A percentile compares a stretch with the other conserved stretches of the same genome.
These are phyloP conservation scores for Ceratocystis papillata DNA, from an alignment of 2,329 filamentous ascomycete species.

Conservation along the genomic window DNA sequence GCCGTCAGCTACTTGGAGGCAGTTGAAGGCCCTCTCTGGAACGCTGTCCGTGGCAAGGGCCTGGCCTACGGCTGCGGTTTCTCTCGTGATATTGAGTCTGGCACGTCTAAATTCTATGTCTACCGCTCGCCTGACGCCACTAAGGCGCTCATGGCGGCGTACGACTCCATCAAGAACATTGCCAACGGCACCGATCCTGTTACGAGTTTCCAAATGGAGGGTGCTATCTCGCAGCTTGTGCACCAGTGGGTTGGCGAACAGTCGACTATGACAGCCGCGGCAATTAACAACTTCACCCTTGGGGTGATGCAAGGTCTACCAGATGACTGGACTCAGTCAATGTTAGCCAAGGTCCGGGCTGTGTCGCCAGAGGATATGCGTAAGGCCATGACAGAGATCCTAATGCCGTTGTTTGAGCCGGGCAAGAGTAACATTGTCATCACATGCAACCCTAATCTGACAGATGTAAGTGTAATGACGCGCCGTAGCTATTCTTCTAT, in stretches of 20 bases:
- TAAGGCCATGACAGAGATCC: constrained; percentile 58
- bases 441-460: constrained; percentile 76
- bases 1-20: constrained; percentile 85
- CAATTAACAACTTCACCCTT: constrained; percentile 70
- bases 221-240: constrained; percentile 81
- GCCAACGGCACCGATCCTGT: constrained; percentile 60
- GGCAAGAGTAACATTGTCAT: constrained; percentile 74
- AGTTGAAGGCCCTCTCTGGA: constrained; percentile 90
- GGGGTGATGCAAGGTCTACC: constrained; percentile 67
- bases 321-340: constrained; percentile 64
- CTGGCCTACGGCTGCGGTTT: constrained; percentile 85
- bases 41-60: constrained; percentile 80
- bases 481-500: constrained; percentile 8
- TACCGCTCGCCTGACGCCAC: constrained; percentile 83
- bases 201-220: constrained; percentile 74
- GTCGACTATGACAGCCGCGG: constrained; percentile 70
- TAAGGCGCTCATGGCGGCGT: constrained; percentile 71
- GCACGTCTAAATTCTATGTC: constrained; percentile 71
- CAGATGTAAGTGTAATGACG: constrained; percentile 52
- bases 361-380: constrained; percentile 70
- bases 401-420: constrained; percentile 71
- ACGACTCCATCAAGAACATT: constrained; percentile 62
- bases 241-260: constrained; percentile 80
- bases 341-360: constrained; percentile 64
- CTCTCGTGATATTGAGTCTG: constrained; percentile 63